Evolutionary conservation across 78 protist genomes (phyloP).

Genomic region (Polysphondylium violaceum): DNA sequence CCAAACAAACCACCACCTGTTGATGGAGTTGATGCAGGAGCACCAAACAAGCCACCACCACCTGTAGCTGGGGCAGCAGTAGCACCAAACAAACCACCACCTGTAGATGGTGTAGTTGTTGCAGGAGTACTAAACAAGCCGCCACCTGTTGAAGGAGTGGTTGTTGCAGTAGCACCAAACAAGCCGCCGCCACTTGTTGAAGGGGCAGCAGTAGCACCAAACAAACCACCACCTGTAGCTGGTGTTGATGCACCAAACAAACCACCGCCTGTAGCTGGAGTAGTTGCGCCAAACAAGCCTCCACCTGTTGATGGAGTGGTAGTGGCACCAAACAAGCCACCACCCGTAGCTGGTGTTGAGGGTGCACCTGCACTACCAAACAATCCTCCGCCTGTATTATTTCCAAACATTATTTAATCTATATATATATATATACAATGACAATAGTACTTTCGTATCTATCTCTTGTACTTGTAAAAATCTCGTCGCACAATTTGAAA

Average conservation of each 20-base stretch:
- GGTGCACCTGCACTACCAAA: neutral
- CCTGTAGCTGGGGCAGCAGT: neutral
- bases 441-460: no score
- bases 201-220: slow-evolving; percentile 8
- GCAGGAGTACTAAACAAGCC: neutral
- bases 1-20: slow-evolving; percentile 29
- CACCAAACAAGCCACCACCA: slow-evolving; percentile 21
- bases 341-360: slow-evolving; percentile 13
- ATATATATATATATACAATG: no score
- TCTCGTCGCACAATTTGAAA: no score
- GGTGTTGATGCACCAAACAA: slow-evolving; percentile 35
- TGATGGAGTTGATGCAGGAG: neutral
- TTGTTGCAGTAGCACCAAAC: slow-evolving; percentile 29
- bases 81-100: slow-evolving; percentile 53
- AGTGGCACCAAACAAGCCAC: neutral
- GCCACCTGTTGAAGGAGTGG: slow-evolving; percentile 29
- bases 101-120: slow-evolving; percentile 15
- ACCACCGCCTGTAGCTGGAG: slow-evolving; percentile 5
- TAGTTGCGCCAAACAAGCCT: slow-evolving; percentile 2
- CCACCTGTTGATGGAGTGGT: slow-evolving; percentile 1
- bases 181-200: neutral
- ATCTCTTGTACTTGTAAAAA: no score
- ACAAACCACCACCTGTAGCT: slow-evolving; percentile 19
- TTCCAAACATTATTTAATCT: no score
- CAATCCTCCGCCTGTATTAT: slow-evolving; percentile 8